Evolutionary conservation across 495 filamentous ascomycete species (phyloP).

Genomic region (Aspergillus bridgeri): DNA sequence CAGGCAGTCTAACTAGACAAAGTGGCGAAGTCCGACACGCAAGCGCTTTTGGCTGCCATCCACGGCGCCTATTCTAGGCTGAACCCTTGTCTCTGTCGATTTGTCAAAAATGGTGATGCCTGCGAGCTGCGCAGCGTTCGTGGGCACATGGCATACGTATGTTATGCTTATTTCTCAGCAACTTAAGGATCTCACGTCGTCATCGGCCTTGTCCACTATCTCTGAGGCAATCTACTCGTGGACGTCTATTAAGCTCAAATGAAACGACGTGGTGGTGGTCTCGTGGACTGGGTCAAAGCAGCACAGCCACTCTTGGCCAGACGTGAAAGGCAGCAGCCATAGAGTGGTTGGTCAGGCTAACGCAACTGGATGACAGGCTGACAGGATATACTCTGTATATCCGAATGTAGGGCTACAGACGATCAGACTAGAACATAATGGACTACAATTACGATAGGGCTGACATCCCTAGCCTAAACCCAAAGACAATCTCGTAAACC

Average conservation of each 20-base stretch:
- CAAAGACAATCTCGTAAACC: slow-evolving; percentile 17
- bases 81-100: background rate
- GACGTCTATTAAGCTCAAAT: background rate
- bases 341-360: background rate
- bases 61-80: too few species aligned
- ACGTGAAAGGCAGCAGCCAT: background rate
- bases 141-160: slow-evolving; percentile 3
- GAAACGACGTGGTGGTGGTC: background rate
- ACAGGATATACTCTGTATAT: slow-evolving; percentile 1
- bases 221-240: background rate
- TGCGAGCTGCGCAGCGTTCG: background rate
- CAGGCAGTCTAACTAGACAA: too few species aligned
- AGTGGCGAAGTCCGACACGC: background rate
- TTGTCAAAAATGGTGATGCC: slow-evolving; percentile 5
- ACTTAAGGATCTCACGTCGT: slow-evolving; percentile 9
- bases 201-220: background rate
- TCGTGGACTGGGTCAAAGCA: background rate
- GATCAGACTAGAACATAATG: background rate
- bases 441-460: background rate
- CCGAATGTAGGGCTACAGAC: too few species aligned
- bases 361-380: background rate
- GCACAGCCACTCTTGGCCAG: slow-evolving; percentile 17
- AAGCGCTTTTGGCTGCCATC: background rate
- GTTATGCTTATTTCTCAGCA: background rate
- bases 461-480: too few species aligned